Evolutionary conservation across 345 rosid species (phyloP), one percentile per base, ranked within the genome.

Genomic region (Passiflora organensis): DNA sequence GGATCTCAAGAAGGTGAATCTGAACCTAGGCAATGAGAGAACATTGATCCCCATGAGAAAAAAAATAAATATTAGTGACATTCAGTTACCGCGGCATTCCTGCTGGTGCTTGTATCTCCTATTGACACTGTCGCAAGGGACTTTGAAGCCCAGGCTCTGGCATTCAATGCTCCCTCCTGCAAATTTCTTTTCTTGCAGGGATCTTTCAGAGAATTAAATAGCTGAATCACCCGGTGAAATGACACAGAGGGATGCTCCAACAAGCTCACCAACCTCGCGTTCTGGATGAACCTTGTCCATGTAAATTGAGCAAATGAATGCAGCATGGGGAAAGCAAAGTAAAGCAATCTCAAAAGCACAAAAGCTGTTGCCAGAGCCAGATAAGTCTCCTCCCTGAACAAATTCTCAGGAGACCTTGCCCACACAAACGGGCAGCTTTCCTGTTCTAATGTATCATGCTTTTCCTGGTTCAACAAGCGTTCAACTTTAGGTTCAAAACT

Each of bases 381-480:
- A 63, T 75, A 93, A 0, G 96, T 93, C 69, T 89, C 96, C 61
- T 89, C 91, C 6, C 70, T 76, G 47, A 93, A 78, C 74, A 86
- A 55, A 55, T 89, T 86, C 80, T 84, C 95, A 1, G 99, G 99
- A 43, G 99, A 88, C 76, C 83, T 89, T 58, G 91, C 95, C 99
- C 99, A 93, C 48, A 89, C 76, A 73, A 86, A 93, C 0, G 95
- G 99, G 61, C 96, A 93, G 74, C 72, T 88, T 55, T 93, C 99
- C 25, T 28, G 82, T 61, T 81, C 94, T 6, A 58, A 15, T 56
- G 62, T 72, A 50, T 64, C 70, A 55, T 71, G 67, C 71, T 80
- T 80, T 66, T 74, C 85, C 13, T 63, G 80, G 66, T 77, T 62
- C 22, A 86, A 80, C 15, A 59, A 53, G 15, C 19, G 48, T 39